phyloP scores from a whole-genome alignment of 2,329 filamentous ascomycete genomes.

The Volutella citrinella region DNA sequence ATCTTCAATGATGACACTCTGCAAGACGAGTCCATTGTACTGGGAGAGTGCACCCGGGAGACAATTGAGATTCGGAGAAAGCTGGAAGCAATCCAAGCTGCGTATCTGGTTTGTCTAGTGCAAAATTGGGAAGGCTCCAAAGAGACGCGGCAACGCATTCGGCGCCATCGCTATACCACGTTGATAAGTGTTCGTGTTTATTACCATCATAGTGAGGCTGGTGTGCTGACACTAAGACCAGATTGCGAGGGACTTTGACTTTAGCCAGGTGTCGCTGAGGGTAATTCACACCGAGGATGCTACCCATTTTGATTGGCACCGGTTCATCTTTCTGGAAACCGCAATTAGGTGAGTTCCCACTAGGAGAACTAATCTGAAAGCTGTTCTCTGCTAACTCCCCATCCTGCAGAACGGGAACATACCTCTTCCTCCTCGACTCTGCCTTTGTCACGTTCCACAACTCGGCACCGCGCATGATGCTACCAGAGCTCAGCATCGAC shows the following conservation, averaged over 20 bases:
- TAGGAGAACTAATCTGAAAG: too few relatives aligned
- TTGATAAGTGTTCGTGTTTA: neutral
- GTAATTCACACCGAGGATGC: neutral
- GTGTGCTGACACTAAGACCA: neutral
- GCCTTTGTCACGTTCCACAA: constrained; percentile 1
- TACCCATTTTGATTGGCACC: neutral
- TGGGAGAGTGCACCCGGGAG: neutral
- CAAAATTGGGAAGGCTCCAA: constrained; percentile 5
- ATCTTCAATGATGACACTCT: neutral
- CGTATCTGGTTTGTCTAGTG: neutral
- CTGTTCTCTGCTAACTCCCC: too few relatives aligned
- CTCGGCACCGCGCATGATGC: constrained; percentile 2
- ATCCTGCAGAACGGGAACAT: constrained; percentile 1
- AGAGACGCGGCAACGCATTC: neutral
- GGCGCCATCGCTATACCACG: constrained; percentile 1
- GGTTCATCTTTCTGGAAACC: neutral
- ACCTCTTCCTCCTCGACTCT: constrained; percentile 1
- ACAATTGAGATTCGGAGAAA: neutral
- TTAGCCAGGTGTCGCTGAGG: neutral
- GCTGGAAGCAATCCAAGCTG: constrained; percentile 3
- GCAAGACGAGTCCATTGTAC: neutral
- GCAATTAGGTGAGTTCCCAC: neutral
- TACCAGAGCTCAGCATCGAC: constrained; percentile 1
- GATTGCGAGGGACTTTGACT: constrained; percentile 1
- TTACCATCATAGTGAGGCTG: neutral